phyloP scores from a whole-genome alignment of 2,329 filamentous ascomycete species.

The Fusarium nodosum region DNA sequence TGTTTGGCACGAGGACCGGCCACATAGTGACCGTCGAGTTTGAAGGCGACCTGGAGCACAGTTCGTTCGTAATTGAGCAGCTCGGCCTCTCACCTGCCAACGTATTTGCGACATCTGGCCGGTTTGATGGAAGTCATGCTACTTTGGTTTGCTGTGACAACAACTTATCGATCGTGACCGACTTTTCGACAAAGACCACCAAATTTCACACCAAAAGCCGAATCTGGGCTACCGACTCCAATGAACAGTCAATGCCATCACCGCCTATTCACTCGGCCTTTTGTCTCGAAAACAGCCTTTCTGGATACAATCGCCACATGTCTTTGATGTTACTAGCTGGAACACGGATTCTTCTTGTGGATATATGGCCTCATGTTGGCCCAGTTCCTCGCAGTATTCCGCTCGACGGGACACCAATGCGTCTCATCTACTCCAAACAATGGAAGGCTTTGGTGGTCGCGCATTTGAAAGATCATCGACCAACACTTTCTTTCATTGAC shows the following conservation, averaged over 20 bases:
- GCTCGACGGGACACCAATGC: constrained; percentile 63
- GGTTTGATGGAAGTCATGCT: constrained; percentile 46
- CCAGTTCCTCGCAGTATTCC: constrained; percentile 65
- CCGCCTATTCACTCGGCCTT: constrained; percentile 64
- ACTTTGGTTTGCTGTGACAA: constrained; percentile 65
- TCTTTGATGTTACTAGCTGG: constrained; percentile 66
- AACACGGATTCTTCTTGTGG: constrained; percentile 65
- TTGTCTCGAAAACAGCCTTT: constrained; percentile 58
- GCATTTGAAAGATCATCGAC: constrained; percentile 57
- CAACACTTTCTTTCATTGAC: constrained; percentile 70
- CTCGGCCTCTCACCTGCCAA: constrained; percentile 56
- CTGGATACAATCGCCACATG: constrained; percentile 55
- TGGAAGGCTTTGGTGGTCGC: constrained; percentile 69
- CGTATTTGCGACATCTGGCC: constrained; percentile 50
- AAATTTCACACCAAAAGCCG: constrained; percentile 59
- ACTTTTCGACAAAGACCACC: constrained; percentile 50
- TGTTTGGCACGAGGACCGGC: constrained; percentile 66
- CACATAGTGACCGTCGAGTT: constrained; percentile 60
- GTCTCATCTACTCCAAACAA: constrained; percentile 67
- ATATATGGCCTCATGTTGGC: constrained; percentile 61
- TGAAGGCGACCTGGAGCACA: constrained; percentile 37
- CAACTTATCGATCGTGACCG: constrained; percentile 59
- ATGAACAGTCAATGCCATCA: constrained; percentile 60
- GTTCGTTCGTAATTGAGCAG: constrained; percentile 51
- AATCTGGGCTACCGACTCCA: constrained; percentile 67